Evolutionary conservation across 257 asterid genomes (phyloP).

Genomic region (Primulina eburnea): DNA sequence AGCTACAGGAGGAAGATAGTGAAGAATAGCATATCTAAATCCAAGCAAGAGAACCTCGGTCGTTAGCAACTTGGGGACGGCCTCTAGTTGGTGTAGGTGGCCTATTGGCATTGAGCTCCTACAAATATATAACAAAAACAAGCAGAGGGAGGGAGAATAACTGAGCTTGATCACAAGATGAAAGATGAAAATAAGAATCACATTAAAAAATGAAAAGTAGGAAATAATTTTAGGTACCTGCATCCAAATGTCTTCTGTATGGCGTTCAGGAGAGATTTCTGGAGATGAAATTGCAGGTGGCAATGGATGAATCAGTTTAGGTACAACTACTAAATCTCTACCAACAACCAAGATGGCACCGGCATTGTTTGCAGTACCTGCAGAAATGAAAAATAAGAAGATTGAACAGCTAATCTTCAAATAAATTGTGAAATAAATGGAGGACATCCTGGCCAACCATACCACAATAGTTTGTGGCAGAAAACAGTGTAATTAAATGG

Average conservation of each 20-base stretch:
- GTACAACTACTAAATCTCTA: slow-evolving; percentile 97
- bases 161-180: not conserved
- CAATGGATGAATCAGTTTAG: slow-evolving; percentile 92
- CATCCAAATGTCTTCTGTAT: slow-evolving; percentile 96
- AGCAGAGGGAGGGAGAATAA: not conserved
- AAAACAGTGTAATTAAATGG: slow-evolving; percentile 86
- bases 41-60: slow-evolving; percentile 95
- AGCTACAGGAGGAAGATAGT: slow-evolving; percentile 37
- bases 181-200: not conserved
- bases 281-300: slow-evolving; percentile 96
- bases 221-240: slow-evolving; percentile 55
- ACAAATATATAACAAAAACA: slow-evolving; percentile 16
- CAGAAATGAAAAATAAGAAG: slow-evolving; percentile 13
- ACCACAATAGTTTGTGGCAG: slow-evolving; percentile 98
- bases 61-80: slow-evolving; percentile 88
- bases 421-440: not conserved
- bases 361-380: slow-evolving; percentile 98
- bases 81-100: slow-evolving; percentile 99
- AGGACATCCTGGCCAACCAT: slow-evolving; percentile 9
- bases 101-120: slow-evolving; percentile 97
- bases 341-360: slow-evolving; percentile 99
- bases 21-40: slow-evolving; percentile 43
- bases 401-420: slow-evolving; percentile 16
- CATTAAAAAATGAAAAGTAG: not conserved
- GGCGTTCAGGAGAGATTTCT: slow-evolving; percentile 86